Evolutionary conservation across 2,329 filamentous ascomycete species (phyloP).

Genomic region (Xylariaceae sp.): DNA sequence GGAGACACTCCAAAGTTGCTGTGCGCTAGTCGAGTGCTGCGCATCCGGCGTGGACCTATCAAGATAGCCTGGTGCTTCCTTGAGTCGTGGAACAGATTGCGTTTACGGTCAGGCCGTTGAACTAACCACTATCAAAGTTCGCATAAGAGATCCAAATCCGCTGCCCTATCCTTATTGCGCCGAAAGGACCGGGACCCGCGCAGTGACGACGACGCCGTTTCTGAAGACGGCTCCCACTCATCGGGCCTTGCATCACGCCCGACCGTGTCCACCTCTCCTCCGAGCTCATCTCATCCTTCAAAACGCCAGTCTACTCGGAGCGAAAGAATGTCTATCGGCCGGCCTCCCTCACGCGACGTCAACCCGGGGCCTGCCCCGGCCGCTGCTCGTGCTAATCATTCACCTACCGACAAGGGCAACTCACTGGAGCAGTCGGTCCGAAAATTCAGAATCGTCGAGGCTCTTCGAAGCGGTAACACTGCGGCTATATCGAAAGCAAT

Average conservation of each 20-base stretch:
- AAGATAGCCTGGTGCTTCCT: not conserved
- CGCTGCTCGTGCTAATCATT: conserved; percentile 20
- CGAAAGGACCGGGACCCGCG: conserved; percentile 41
- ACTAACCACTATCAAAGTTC: conserved; percentile 28
- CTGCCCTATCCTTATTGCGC: conserved; percentile 49
- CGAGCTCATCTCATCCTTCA: conserved; percentile 33
- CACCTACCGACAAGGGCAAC: conserved; percentile 38
- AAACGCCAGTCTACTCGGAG: conserved; percentile 38
- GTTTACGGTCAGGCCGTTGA: not conserved
- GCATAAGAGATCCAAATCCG: conserved; percentile 53
- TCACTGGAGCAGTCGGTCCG: conserved; percentile 89
- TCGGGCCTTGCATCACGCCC: conserved; percentile 33
- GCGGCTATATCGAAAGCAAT: conserved; percentile 84
- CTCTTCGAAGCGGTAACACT: conserved; percentile 83
- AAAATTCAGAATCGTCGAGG: conserved; percentile 92
- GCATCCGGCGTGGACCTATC: not conserved
- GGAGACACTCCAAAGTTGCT: not conserved
- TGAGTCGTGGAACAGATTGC: not conserved
- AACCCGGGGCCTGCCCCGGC: conserved; percentile 9
- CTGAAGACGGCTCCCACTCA: conserved; percentile 44
- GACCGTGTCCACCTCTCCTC: conserved; percentile 32
- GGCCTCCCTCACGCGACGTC: conserved; percentile 35
- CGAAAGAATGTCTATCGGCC: conserved; percentile 45
- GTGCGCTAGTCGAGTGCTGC: conserved; percentile 7
- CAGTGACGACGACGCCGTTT: conserved; percentile 43